Base-by-base conservation (phyloP, 2,329 filamentous ascomycete genomes). In the Colletotrichum scovillei region DNA sequence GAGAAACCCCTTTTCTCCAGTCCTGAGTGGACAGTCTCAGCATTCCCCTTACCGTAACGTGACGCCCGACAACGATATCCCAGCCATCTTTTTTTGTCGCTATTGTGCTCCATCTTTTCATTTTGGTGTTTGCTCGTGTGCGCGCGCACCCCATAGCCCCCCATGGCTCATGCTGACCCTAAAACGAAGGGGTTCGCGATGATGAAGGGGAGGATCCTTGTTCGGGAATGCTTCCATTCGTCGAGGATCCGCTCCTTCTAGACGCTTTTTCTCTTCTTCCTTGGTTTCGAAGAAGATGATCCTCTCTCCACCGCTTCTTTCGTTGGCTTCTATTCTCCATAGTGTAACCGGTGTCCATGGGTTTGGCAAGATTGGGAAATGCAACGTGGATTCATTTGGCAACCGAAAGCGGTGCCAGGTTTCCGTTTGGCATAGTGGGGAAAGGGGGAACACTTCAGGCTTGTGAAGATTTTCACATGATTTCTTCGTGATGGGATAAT, bases 1-100 rank as follows among this genome's bases (percentile, higher is more conserved):
- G 42, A 49, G 42, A 49, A n/a, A n/a, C 42, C 42, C 42, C 42
- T n/a, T n/a, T 49, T 49, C 38, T n/a, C 8, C 19, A 49, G 42
- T n/a, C 42, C 19, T 49, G 42, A 49, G 42, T 49, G 42, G 42
- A 14, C 38, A 19, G 38, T 42, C 38, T 19, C 19, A n/a, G n/a
- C n/a, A 5, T 38, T 35, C 2, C 7, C 32, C 57, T 8, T 60
- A 12, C 16, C 38, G 59, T 42, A 14, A 30, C 26, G 19, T n/a
- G 24, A 59, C 2, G 46, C 42, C 42, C 52, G 49, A 55, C 70
- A 72, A 22, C 70, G 59, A 53, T 64, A 69, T 64, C 70, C 70
- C 66, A 19, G 70, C 53, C 42, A 63, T 49, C 16, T 9, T 49
- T 9, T 46, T 46, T 46, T 46, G 4, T 49, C 38, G 38, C 19